Evolutionary conservation across 306 rosid species (phyloP), one percentile per base, ranked within the genome.

Genomic region (Lagenaria siceraria): DNA sequence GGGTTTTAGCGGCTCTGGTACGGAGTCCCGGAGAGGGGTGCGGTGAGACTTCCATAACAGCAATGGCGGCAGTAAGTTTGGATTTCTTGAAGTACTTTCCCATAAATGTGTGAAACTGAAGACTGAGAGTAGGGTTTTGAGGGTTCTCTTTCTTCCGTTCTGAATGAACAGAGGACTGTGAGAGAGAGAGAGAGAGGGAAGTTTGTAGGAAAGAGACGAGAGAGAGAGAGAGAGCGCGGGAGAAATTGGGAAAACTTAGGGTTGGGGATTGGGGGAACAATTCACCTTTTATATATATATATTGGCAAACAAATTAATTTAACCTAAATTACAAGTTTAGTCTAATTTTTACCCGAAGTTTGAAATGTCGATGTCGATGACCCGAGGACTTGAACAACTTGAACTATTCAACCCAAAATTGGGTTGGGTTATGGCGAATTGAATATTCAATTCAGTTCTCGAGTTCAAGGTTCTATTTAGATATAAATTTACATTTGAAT

Each of bases 71-170:
- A 1, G 84, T 74, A 65, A 80, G 83, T 74, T 89, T 91, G 5
- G 97, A 83, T 81, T 91, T 93, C 86, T 84, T 91, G 87, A 91
- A 83, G 89, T 91, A 93, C 87, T 93, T 93, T 0, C 97, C 97
- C 97, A 91, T 89, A 9, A 68, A n/a, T 19, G 10, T 3, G 2
- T 10, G 27, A 6, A n/a, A 9, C 21, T 36, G 27, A 55, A 6
- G 2, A 9, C 0, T 6, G 58, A 51, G 8, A 51, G 24, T 65
- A 65, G 73, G 73, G 60, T 17, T 52, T 48, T 24, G 25, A 15
- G 36, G 53, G 24, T 46, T 24, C 12, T 27, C 64, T 66, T 65
- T 27, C 27, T 31, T 55, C 31, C 77, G 52, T 55, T 77, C 74
- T 71, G 64, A 83, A 64, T 40, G 63, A 36, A 75, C 56, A 71